These are phyloP conservation scores for Dendryphion nanum DNA, from an alignment of 2,329 filamentous ascomycete species.

Conservation along the genomic window DNA sequence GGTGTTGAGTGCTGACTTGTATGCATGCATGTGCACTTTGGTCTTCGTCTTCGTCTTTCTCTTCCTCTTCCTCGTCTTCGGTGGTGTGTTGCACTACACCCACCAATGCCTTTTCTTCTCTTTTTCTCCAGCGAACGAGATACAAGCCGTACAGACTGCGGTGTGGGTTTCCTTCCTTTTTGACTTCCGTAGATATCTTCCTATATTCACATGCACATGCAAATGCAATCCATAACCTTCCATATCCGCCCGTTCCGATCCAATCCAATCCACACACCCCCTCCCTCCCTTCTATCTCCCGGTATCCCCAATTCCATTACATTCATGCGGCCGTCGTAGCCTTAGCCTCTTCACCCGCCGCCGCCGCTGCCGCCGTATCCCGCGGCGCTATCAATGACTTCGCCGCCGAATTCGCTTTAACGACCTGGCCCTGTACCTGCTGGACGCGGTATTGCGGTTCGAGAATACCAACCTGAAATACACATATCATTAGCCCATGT, in stretches of 20 bases:
- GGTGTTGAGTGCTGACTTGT: too few relatives aligned
- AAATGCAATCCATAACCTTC: too few relatives aligned
- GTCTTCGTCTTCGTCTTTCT: too few relatives aligned
- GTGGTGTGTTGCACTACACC: too few relatives aligned
- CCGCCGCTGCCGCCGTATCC: not conserved
- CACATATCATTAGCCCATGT: not conserved
- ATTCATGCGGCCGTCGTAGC: not conserved
- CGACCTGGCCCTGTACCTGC: slow-evolving; percentile 31
- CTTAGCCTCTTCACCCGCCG: not conserved
- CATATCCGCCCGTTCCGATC: too few relatives aligned
- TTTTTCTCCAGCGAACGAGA: not conserved
- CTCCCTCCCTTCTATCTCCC: not conserved
- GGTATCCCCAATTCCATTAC: not conserved
- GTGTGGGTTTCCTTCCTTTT: too few relatives aligned
- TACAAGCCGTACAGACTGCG: too few relatives aligned
- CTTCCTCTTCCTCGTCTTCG: too few relatives aligned
- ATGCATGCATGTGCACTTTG: too few relatives aligned
- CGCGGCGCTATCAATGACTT: slow-evolving; percentile 25
- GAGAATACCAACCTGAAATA: slow-evolving; percentile 31
- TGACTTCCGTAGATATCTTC: too few relatives aligned
- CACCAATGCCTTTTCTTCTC: not conserved
- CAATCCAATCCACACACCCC: too few relatives aligned
- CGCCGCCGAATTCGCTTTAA: slow-evolving; percentile 28
- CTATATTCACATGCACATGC: too few relatives aligned
- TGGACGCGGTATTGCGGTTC: slow-evolving; percentile 37